These are phyloP conservation scores for Clonostachys rhizophaga DNA, from an alignment of 2,329 filamentous ascomycete species.

Conservation along the genomic window DNA sequence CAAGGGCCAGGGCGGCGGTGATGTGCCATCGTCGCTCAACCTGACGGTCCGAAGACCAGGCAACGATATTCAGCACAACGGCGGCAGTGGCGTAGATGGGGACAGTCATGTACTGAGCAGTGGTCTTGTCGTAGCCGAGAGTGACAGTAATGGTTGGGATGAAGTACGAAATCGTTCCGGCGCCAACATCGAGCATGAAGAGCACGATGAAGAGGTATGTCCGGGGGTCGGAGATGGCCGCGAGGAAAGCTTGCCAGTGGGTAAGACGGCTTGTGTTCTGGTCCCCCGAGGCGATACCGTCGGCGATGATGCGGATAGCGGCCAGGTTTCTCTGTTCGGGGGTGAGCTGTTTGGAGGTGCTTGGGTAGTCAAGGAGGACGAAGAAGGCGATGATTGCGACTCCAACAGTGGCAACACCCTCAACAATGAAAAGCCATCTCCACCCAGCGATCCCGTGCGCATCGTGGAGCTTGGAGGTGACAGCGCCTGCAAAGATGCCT, in stretches of 20 bases:
- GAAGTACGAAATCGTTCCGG: constrained; percentile 33
- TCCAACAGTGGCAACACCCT: constrained; percentile 52
- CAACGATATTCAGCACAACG: constrained; percentile 9
- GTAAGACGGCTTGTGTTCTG: constrained; percentile 13
- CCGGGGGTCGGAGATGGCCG: constrained; percentile 32
- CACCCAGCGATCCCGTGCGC: constrained; percentile 49
- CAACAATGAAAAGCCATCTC: constrained; percentile 67
- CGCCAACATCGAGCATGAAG: constrained; percentile 31
- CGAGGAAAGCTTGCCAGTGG: constrained; percentile 8
- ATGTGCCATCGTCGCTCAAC: constrained; percentile 16
- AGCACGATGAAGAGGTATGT: constrained; percentile 38
- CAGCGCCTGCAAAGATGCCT: constrained; percentile 55
- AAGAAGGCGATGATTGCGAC: constrained; percentile 52
- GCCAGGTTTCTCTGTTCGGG: constrained; percentile 58
- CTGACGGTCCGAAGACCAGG: constrained; percentile 14
- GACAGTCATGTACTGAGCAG: constrained; percentile 17
- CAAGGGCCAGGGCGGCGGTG: constrained; percentile 8
- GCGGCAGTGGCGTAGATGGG: constrained; percentile 13
- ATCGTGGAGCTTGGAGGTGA: constrained; percentile 51
- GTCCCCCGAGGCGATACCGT: constrained; percentile 26
- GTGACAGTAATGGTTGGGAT: constrained; percentile 16
- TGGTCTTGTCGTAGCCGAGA: constrained; percentile 14
- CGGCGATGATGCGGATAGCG: constrained; percentile 52
- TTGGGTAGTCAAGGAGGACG: constrained; percentile 61
- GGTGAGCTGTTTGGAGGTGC: constrained; percentile 55